A percentile compares a stretch with the other conserved stretches of the same genome.
These are phyloP conservation scores for Fusarium euwallaceae DNA, from an alignment of 2,329 filamentous ascomycete genomes.

Conservation along the genomic window DNA sequence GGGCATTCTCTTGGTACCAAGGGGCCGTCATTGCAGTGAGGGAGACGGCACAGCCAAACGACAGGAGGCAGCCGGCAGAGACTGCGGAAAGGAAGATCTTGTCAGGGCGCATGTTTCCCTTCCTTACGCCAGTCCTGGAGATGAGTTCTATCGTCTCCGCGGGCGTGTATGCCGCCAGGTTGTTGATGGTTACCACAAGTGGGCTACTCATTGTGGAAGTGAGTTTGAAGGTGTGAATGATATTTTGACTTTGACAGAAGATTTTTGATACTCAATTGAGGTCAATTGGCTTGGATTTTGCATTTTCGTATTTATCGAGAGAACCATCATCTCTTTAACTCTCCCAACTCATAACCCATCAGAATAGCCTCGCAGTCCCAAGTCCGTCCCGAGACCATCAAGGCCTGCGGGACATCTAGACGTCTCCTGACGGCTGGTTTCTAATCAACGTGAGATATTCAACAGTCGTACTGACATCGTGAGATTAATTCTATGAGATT, in stretches of 20 bases:
- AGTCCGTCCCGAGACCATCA: neutral
- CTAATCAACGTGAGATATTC: slow-evolving; percentile 2
- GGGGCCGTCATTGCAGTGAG: slow-evolving; percentile 39
- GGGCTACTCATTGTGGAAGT: slow-evolving; percentile 33
- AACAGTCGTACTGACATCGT: neutral
- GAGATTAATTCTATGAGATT: neutral
- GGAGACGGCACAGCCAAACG: slow-evolving; percentile 41
- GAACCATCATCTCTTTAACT: neutral
- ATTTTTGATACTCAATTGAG: neutral
- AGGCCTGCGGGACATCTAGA: neutral
- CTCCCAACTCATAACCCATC: neutral
- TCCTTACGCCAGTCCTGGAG: slow-evolving; percentile 37
- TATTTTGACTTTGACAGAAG: neutral
- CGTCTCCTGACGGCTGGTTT: slow-evolving; percentile 16
- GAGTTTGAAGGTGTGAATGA: neutral
- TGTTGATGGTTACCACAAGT: slow-evolving; percentile 31
- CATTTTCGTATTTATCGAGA: neutral
- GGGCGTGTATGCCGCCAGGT: slow-evolving; percentile 37
- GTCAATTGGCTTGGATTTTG: neutral
- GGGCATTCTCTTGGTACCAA: slow-evolving; percentile 44
- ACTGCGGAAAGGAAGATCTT: slow-evolving; percentile 40
- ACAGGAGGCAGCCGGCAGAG: slow-evolving; percentile 36
- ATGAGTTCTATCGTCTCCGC: slow-evolving; percentile 43
- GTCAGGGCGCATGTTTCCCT: slow-evolving; percentile 36
- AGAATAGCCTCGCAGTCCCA: slow-evolving; percentile 1